Evolutionary conservation across 2,329 filamentous ascomycete species (phyloP), one percentile per base, ranked within the genome.

Genomic region (Colletotrichum sp.): DNA sequence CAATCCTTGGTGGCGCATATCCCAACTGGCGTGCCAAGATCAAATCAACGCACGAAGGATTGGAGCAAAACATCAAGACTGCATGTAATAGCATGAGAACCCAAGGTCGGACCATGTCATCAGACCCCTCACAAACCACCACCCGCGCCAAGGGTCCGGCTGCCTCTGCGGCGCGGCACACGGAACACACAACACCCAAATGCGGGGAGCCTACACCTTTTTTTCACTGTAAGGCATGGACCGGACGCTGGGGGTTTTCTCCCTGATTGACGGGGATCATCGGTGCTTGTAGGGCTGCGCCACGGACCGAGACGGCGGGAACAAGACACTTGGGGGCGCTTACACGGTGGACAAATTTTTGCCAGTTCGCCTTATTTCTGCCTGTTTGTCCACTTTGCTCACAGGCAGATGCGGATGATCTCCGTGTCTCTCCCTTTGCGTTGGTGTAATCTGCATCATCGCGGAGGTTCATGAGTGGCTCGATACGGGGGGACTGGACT

Each of bases 141-240:
- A 66, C 15, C 1, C n/a, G 15, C 33, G 15, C 36, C 36, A 24
- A 63, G 55, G 36, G 36, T 38, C 57, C n/a, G 57, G 66, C 57
- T 69, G 66, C 57, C 66, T 63, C 66, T 63, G 58, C n/a, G 38
- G 55, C 55, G 31, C 66, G 63, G 63, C 51, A 66, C 61, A 64
- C 24, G 16, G n/a, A 55, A 66, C 12, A 51, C 12, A 51, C 4
- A 6, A 31, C 33, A n/a, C n/a, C 57, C 57, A 61, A 51, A 69
- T 62, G 66, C 57, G 66, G 66, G 57, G 58, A n/a, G 54, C 29
- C 54, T 27, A n/a, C 18, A 47, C 38, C 38, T 43, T n/a, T 47
- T 47, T 47, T 12, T 47, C 38, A n/a, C 18, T 21, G 38, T n/a
- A 47, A 33, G 27, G 18, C n/a, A 13, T 29, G 24, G 13, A 27